phyloP scores from a whole-genome alignment of 192 early-diverging fungal genomes.

The Umbelopsis vinacea region DNA sequence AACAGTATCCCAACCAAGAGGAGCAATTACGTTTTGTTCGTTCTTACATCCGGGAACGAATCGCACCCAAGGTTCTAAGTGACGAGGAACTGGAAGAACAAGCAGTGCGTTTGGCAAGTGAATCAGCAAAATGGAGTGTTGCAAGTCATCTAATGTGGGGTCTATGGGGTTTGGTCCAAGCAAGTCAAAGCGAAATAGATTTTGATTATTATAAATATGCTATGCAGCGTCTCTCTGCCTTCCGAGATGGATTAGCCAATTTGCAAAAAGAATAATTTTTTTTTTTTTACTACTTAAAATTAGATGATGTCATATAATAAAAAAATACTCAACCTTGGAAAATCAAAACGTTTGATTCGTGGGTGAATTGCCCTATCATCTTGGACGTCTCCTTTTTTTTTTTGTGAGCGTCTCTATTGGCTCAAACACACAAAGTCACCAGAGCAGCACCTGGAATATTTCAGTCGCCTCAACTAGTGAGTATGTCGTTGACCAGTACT shows the following conservation, averaged over 20 bases:
- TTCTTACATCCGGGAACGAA: conserved; percentile 56
- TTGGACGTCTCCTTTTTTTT: conserved; percentile 41
- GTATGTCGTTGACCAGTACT: conserved; percentile 9
- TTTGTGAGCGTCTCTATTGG: conserved; percentile 35
- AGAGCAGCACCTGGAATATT: conserved; percentile 27
- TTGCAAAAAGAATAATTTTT: neutral
- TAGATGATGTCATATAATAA: conserved; percentile 23
- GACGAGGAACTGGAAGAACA: conserved; percentile 1
- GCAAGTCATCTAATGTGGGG: conserved; percentile 74
- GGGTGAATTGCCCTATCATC: conserved; percentile 12
- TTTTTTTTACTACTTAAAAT: neutral
- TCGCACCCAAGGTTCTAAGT: neutral
- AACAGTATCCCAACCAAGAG: conserved; percentile 54
- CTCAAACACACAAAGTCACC: conserved; percentile 28
- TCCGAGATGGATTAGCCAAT: conserved; percentile 38
- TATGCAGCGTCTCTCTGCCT: conserved; percentile 52
- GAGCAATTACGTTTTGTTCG: conserved; percentile 64
- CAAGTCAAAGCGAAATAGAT: conserved; percentile 72
- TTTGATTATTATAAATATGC: conserved; percentile 78
- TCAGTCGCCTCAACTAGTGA: conserved; percentile 26
- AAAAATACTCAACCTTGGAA: conserved; percentile 26
- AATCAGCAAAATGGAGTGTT: conserved; percentile 46
- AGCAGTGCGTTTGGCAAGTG: conserved; percentile 43
- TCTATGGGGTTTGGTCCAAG: conserved; percentile 78
- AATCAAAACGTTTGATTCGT: conserved; percentile 29